Conservation (phyloP, 2,329 filamentous ascomycete species). For the Diaporthe ilicicola region DNA sequence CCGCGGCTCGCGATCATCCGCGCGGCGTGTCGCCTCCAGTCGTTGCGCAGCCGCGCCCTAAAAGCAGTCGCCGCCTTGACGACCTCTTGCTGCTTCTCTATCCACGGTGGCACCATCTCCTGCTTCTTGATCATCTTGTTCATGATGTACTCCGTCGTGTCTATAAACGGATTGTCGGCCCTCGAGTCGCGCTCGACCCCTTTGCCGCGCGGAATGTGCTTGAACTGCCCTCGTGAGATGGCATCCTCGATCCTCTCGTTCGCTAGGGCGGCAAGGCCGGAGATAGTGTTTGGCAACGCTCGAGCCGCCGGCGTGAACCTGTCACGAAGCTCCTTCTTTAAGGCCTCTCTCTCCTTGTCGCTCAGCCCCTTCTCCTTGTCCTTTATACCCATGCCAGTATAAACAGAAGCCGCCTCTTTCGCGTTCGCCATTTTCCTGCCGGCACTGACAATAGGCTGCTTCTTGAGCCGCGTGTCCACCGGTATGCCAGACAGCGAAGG, state of each 20-base stretch:
- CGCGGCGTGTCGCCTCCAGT: constrained; percentile 87
- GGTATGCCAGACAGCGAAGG: constrained; percentile 49
- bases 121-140: constrained; percentile 98
- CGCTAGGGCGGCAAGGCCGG: constrained; percentile 82
- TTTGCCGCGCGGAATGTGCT: constrained; percentile 81
- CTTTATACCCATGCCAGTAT: constrained; percentile 57
- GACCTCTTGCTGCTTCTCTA: constrained; percentile 96
- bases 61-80: constrained; percentile 75
- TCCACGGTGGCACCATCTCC: constrained; percentile 96
- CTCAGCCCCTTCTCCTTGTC: constrained; percentile 64
- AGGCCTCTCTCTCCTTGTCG: constrained; percentile 76
- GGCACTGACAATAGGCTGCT: constrained; percentile 48
- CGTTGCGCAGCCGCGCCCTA: constrained; percentile 75
- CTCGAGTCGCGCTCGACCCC: constrained; percentile 83
- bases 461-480: constrained; percentile 61
- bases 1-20: constrained; percentile 80
- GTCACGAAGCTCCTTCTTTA: constrained; percentile 79
- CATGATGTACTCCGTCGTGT: constrained; percentile 97
- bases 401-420: constrained; percentile 64
- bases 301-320: constrained; percentile 79
- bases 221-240: constrained; percentile 89
- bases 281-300: constrained; percentile 77
- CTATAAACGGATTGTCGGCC: constrained; percentile 87
- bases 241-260: constrained; percentile 93
- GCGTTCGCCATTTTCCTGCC: constrained; percentile 62